Base-by-base conservation (phyloP, 2,329 filamentous ascomycete genomes). In the Colletotrichum tropicicola region DNA sequence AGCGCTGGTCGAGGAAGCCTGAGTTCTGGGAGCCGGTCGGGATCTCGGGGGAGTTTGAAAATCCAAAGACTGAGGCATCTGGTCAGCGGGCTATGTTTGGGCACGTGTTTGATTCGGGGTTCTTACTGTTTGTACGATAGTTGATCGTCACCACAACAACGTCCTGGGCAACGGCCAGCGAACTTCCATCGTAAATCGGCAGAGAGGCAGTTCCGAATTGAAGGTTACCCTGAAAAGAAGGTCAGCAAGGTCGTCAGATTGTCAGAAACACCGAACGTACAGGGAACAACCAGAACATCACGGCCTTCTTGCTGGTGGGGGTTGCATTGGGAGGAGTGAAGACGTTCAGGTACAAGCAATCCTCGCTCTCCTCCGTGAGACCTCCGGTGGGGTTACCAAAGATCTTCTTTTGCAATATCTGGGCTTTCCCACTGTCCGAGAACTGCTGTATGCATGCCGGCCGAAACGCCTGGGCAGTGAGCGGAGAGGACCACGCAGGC, bases 1-100 rank as follows among this genome's bases (percentile, higher is more conserved):
- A 73, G 19, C 85, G 77, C 68, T 90, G 87, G 66, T 90, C 88
- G 0, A 85, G 75, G 8, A 87, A 75, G 3, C 87, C 73, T 85
- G 9, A 87, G 71, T 66, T 89, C 89, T 48, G 48, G 5, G 53
- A 56, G 13, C 62, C 62, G 8, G 37, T 44, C 13, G 43, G 5
- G 13, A 65, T 25, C 15, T 67, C 60, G 5, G 65, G 64, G 2
- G 65, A 67, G 49, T 67, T 67, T 35, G 65, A 56, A 23, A 67
- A 67, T 7, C 65, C 65, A 13, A 67, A 67, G n/a, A 64, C 37
- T 63, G 6, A 13, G n/a, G 37, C 10, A 28, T 8, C 4, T 21
- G n/a, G 19, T 43, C 4, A 23, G 17, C 17, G 5, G n/a, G 37
- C 15, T 1, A 27, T 5, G 10, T 3, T 8, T 19, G 3, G 1